Conservation (phyloP, 2,329 filamentous ascomycete species). For the Xylogone sp. region DNA sequence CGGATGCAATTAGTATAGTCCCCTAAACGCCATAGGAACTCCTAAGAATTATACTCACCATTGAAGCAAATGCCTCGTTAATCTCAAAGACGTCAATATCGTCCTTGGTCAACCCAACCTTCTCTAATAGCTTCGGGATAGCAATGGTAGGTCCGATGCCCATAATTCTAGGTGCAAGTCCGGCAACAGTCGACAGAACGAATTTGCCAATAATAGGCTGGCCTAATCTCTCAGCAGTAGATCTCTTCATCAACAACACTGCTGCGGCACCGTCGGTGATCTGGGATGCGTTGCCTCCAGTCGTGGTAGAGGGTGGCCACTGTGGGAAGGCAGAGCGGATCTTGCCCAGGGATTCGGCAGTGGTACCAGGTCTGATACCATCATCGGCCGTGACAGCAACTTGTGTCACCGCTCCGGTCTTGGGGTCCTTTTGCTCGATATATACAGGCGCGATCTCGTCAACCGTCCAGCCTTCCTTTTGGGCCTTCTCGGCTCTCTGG, state of each 20-base stretch:
- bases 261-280: constrained; percentile 95
- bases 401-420: constrained; percentile 77
- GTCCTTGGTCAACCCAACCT: constrained; percentile 75
- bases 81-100: constrained; percentile 97
- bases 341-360: constrained; percentile 81
- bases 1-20: background rate
- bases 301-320: constrained; percentile 86
- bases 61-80: constrained; percentile 97
- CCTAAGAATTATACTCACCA: constrained; percentile 61
- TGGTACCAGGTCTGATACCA: constrained; percentile 79
- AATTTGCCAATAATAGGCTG: constrained; percentile 90
- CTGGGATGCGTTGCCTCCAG: constrained; percentile 92
- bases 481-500: constrained; percentile 80
- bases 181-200: constrained; percentile 76
- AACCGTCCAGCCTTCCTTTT: constrained; percentile 80
- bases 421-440: constrained; percentile 80
- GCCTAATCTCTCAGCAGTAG: constrained; percentile 76
- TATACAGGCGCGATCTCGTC: constrained; percentile 84
- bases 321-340: constrained; percentile 85
- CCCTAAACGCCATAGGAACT: background rate
- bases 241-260: constrained; percentile 89
- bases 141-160: constrained; percentile 90
- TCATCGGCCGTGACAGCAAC: constrained; percentile 81
- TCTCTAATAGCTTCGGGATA: constrained; percentile 83
- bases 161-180: constrained; percentile 90